Base-by-base conservation (phyloP, 805 yeast species). In the Ogataea ganodermae region DNA sequence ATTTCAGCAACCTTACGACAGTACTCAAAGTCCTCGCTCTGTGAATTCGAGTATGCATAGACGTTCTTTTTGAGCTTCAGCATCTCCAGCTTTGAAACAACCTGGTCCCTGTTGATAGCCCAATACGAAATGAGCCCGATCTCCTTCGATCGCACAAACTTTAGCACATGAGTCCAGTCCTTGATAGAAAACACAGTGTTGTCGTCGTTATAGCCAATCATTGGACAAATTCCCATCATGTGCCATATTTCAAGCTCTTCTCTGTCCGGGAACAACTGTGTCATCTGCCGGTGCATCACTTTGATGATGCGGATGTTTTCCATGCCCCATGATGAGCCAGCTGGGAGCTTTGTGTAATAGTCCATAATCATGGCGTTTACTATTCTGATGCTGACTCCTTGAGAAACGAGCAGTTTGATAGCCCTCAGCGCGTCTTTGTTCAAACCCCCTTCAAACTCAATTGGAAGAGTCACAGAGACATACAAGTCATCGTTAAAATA, bases 201-300 rank as follows among this genome's bases (percentile, higher is more conserved):
- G 44, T 65, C 70, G 45, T 66, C 70, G 45, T 65, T 65, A 30
- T 46, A 49, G 0, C 70, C 70, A 30, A 66, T 66, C 70, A 66
- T 66, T 24, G 70, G 70, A 40, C 68, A 64, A 17, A 62, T 28
- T 2, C 69, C 70, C 35, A 59, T 52, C 49, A 50, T 48, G 3
- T 44, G 24, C 66, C 65, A 65, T 10, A 50, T 39, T 16, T 60
- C 42, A 1, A 36, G 26, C 10, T 38, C 37, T 4, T 44, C 16
- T 20, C 28, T 45, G 4, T 21, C 33, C 2, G 46, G 37, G 22
- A 37, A 50, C n/a, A 55, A 12, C 14, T 17, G n/a, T 8, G 21
- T 16, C 35, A 62, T 26, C 35, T 58, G 61, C 3, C 13, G n/a
- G 27, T 51, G 46, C 41, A 59, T 53, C 3, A 8, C 33, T 1